Percentiles rank a stretch among this genome's conserved stretches.
These are phyloP conservation scores for Botryotinia globosa DNA, from an alignment of 2,329 filamentous ascomycete genomes.

Conservation along the genomic window DNA sequence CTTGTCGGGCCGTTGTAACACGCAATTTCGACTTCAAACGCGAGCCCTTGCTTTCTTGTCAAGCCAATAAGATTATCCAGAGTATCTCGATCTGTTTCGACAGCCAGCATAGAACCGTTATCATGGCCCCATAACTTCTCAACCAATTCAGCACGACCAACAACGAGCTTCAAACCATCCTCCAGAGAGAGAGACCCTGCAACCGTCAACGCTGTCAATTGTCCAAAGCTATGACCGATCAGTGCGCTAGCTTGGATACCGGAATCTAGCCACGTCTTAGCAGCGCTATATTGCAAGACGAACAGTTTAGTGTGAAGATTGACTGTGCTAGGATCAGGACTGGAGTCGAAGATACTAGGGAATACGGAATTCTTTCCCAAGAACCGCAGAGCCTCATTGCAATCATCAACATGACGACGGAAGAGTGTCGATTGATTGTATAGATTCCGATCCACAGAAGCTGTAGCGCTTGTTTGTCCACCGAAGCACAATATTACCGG, in stretches of 20 bases:
- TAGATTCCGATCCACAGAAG: background rate
- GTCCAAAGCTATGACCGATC: background rate
- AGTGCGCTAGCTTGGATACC: conserved; percentile 19
- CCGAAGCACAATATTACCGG: background rate
- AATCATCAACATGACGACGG: background rate
- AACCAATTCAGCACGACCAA: background rate
- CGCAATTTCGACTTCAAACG: background rate
- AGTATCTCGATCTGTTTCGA: background rate
- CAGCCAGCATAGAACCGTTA: background rate
- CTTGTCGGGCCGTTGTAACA: background rate
- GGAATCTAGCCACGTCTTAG: conserved; percentile 26
- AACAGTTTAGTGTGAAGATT: conserved; percentile 25
- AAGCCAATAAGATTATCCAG: background rate
- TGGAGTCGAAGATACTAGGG: background rate
- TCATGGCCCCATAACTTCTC: background rate
- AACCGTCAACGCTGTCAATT: background rate
- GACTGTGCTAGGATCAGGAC: background rate
- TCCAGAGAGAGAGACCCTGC: background rate
- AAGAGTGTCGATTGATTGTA: background rate
- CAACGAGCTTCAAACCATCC: background rate
- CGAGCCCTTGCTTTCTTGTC: background rate
- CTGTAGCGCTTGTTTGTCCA: background rate
- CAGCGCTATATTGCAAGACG: conserved; percentile 26
- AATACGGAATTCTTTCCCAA: background rate
- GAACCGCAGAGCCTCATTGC: background rate